Evolutionary conservation across 2,329 filamentous ascomycete species (phyloP).

Genomic region (Curvularia hawaiiensis): DNA sequence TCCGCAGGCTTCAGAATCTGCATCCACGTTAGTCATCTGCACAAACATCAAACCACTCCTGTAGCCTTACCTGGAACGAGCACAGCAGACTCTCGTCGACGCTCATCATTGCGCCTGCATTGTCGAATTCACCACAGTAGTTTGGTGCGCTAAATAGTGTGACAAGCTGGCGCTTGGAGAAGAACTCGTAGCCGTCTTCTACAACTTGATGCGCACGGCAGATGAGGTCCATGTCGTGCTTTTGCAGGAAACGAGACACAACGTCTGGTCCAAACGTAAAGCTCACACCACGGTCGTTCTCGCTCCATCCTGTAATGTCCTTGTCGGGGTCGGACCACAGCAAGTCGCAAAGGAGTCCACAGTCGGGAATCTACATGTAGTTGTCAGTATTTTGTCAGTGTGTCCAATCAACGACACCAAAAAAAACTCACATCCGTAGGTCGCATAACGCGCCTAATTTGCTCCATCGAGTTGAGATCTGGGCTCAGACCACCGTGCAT

Average conservation of each 20-base stretch:
- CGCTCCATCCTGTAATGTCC: slow-evolving; percentile 98
- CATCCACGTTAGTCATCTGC: slow-evolving; percentile 24
- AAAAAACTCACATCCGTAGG: slow-evolving; percentile 86
- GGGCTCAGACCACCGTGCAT: slow-evolving; percentile 99
- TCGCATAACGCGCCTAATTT: slow-evolving; percentile 98
- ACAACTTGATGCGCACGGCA: slow-evolving; percentile 99
- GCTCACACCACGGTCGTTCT: slow-evolving; percentile 97
- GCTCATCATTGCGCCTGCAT: slow-evolving; percentile 99
- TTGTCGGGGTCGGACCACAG: slow-evolving; percentile 99
- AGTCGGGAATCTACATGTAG: slow-evolving; percentile 85
- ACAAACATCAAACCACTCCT: neutral
- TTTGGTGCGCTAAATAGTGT: slow-evolving; percentile 98
- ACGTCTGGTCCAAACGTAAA: slow-evolving; percentile 99
- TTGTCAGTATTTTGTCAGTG: slow-evolving; percentile 45
- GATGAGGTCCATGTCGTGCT: slow-evolving; percentile 99
- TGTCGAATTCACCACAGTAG: slow-evolving; percentile 99
- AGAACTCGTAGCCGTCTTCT: slow-evolving; percentile 99
- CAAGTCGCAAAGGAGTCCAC: slow-evolving; percentile 94
- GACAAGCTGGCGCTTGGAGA: slow-evolving; percentile 96
- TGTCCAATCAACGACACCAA: too few relatives aligned
- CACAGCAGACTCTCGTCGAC: slow-evolving; percentile 98
- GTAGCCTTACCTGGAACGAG: slow-evolving; percentile 84
- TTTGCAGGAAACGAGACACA: slow-evolving; percentile 95
- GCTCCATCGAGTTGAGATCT: slow-evolving; percentile 99
- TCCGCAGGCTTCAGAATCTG: slow-evolving; percentile 99